Conservation (phyloP, 202 grass and related monocot genomes). For the Cymbopogon flexuosus region DNA sequence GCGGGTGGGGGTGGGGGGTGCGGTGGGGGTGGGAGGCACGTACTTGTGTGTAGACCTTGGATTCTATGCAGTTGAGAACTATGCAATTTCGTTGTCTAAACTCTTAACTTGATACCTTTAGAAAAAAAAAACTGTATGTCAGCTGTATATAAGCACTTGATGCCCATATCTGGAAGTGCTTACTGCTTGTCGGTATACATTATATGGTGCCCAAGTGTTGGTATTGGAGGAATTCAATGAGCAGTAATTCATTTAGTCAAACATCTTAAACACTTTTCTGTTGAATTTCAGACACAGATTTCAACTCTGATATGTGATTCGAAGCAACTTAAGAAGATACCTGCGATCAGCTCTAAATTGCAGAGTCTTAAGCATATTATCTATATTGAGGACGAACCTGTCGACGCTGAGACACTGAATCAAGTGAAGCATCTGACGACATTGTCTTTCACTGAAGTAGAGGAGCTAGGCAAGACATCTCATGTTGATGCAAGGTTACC, state of each 20-base stretch:
- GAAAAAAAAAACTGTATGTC: background rate
- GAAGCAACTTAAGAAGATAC: constrained; percentile 82
- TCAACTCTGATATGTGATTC: constrained; percentile 76
- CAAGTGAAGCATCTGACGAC: constrained; percentile 44
- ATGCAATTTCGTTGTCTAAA: background rate
- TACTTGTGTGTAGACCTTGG: background rate
- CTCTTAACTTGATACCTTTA: background rate
- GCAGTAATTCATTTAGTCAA: background rate
- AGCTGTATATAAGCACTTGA: constrained; percentile 1
- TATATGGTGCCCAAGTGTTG: background rate
- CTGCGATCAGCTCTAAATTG: constrained; percentile 58
- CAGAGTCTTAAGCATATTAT: constrained; percentile 58
- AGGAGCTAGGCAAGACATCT: constrained; percentile 58
- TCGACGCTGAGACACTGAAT: constrained; percentile 41
- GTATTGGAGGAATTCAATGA: background rate
- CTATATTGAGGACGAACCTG: constrained; percentile 82
- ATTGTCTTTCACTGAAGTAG: constrained; percentile 60
- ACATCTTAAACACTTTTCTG: constrained; percentile 16
- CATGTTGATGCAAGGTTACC: constrained; percentile 50
- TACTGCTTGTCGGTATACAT: background rate
- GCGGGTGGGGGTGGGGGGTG: no score
- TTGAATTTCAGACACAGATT: constrained; percentile 72
- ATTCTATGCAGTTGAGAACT: background rate
- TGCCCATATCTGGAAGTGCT: background rate
- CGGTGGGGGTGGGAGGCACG: no score